A percentile compares a stretch with the other conserved stretches of the same genome.
Evolutionary conservation across 192 early-diverging fungal species (phyloP).

Genomic region (Coemansia sp.): DNA sequence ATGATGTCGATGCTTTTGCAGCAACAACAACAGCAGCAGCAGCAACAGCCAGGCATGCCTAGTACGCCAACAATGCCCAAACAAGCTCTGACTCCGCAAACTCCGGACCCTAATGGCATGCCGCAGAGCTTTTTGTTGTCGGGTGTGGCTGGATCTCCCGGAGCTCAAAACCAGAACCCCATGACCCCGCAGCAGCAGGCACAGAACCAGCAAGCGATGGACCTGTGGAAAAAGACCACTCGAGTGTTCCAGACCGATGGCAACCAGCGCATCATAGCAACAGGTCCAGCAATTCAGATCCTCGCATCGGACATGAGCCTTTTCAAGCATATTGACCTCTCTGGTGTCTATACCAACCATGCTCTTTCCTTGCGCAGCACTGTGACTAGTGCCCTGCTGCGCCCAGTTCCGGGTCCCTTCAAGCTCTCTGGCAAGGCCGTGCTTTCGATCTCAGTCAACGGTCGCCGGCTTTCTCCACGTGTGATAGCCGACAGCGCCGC

Average conservation of each 20-base stretch:
- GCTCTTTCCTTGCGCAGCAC: constrained; percentile 27
- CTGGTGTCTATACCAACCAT: constrained; percentile 23
- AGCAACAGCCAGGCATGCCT: constrained; percentile 12
- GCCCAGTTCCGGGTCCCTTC: constrained; percentile 43
- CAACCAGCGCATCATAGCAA: constrained; percentile 30
- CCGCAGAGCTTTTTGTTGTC: background rate
- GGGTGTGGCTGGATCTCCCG: background rate
- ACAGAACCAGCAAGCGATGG: constrained; percentile 30
- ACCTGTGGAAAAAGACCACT: constrained; percentile 42
- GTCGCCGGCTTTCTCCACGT: constrained; percentile 29
- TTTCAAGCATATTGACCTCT: constrained; percentile 40
- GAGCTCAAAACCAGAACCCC: background rate
- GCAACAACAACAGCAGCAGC: constrained; percentile 35
- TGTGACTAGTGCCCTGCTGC: constrained; percentile 21
- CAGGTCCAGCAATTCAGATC: constrained; percentile 29
- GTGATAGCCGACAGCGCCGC: constrained; percentile 17
- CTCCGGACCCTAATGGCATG: constrained; percentile 19
- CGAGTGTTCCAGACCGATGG: constrained; percentile 43
- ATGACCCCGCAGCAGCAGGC: constrained; percentile 17
- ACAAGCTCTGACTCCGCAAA: constrained; percentile 25
- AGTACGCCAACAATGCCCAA: constrained; percentile 20
- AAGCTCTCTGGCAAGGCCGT: constrained; percentile 22
- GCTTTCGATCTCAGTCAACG: constrained; percentile 26
- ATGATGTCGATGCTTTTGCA: constrained; percentile 51
- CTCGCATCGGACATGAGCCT: constrained; percentile 38